Base-by-base conservation (phyloP, 2,329 filamentous ascomycete species). In the Ceratocystis smalleyi region DNA sequence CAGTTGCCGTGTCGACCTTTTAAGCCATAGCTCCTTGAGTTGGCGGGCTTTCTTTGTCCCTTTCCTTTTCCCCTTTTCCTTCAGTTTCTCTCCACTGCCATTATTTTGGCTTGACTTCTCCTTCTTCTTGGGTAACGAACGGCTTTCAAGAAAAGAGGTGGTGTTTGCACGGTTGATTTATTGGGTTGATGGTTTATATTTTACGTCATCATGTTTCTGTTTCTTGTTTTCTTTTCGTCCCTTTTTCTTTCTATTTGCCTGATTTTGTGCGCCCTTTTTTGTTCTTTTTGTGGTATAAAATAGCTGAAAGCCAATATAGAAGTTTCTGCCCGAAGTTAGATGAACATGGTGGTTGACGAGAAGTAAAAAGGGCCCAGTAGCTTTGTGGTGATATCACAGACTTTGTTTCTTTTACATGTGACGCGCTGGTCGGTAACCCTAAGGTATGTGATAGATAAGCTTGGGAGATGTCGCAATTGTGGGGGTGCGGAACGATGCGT, bases 1-100 rank as follows among this genome's bases (percentile, higher is more conserved):
- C 94, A 57, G 89, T 99, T 71, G 94, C 95, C 1, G 87, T 95
- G 67, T 87, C 91, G 64, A 86, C 84, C 64, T 88, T 94, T 72
- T 91, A 83, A 73, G 66, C 32, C 47, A 22, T 17, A 30, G 49
- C 4, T 51, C 27, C 59, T 57, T 59, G 66, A 59, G 64, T 54
- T 66, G 65, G 62, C 64, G 63, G 64, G 65, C 67, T 59, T 66
- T 64, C 60, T 67, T 66, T 64, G 59, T 67, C 43, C 51, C n/a
- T 19, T 63, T 64, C 51, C 64, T 24, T 67, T 68, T 62, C 32
- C 55, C 62, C 47, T 47, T 54, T 66, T 30, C 43, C 64, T 64
- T 64, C 62, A 15, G 19, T 27, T 40, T 57, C 6, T 62, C 43
- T 43, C 63, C 6, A 12, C 5, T 6, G 54, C 54, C 47, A 51